Base-by-base conservation (phyloP, 306 rosid species). In the Cyamopsis tetragonoloba region DNA sequence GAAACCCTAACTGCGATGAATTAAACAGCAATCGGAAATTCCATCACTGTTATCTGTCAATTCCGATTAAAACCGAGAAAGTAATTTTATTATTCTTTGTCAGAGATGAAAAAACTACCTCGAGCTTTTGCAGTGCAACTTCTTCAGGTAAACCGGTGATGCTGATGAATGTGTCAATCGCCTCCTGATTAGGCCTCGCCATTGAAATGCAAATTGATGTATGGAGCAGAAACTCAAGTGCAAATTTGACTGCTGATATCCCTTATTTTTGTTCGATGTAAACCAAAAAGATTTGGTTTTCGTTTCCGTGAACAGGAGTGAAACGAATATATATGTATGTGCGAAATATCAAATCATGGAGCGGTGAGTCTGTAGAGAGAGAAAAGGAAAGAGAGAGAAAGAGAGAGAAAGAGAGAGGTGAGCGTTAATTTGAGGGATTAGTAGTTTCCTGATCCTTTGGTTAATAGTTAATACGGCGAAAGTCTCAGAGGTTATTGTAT, bases 101-200 rank as follows among this genome's bases (percentile, higher is more conserved):
- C 6, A 6, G 7, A 6, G 17, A n/a, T 5, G 0, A 32, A 26
- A 18, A 7, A 12, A 13, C 0, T 8, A 56, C 98, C 96, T 86
- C 73, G 6, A 92, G 91, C 49, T 66, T 84, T 24, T 86, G 91
- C 39, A 78, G 62, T 37, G 98, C 96, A 65, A 82, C 59, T 20
- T 83, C 79, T 53, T 84, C 84, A 34, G 96, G 62, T 26, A 75
- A 81, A 10, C 96, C 96, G 5, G 98, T 89, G 73, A 92, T 80
- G 80, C 80, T 70, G 46, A 89, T 84, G 76, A 92, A 92, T 5
- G 91, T 89, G 0, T 85, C 96, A 51, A 92, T 81, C 44, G 91
- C 85, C 61, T 87, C 92, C 62, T 84, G 96, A 82, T 80, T 71
- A 62, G 92, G 96, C 73, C 79, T 82, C 74, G 92, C 90, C 98